Evolutionary conservation across 441 rosid species (phyloP), one percentile per base, ranked within the genome.

Genomic region (Cnidoscolus chayamansa): DNA sequence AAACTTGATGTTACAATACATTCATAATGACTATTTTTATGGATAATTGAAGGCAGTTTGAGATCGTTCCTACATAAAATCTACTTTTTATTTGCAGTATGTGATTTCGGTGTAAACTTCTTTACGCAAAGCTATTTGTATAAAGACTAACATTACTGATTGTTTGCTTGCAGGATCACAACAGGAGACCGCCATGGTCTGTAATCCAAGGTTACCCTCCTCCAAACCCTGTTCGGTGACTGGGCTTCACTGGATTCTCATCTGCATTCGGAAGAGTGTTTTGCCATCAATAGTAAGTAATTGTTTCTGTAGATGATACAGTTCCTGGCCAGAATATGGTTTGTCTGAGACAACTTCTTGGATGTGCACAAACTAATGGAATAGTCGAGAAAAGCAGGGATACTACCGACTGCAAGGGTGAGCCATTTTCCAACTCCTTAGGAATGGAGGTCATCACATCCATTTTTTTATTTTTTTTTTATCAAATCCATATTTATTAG

Each of bases 131-230:
- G 56, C 55, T 3, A 16, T 12, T 5, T 53, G 20, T 63, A 6
- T 3, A 10, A n/a, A 53, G 30, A 30, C 54, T 59, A 43, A 69
- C 43, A 25, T 40, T 62, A 53, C 65, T 50, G n/a, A 61, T 77
- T 65, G 53, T 76, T 61, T 53, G 25, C 66, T 32, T 81, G 68
- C 75, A 93, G 98, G 94, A 65, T 49, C 83, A 88, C 77, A 93
- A 93, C 78, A 77, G 74, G 77, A 87, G 97, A 12, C 83, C 89
- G 61, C 90, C 92, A 1, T 94, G 92, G 98, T 89, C 92, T 54
- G 83, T 71, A 35, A 92, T 86, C 68, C 97, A 92, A 72, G 94
- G 94, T 57, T 78, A 80, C 73, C 75, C 76, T 11, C 69, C 84
- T 55, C 85, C 81, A 47, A 54, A 81, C 30, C 57, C 78, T 16